Percentiles rank a stretch among this genome's conserved stretches.
Conservation (phyloP, 2,329 filamentous ascomycete species). For the Aciculosporium take region DNA sequence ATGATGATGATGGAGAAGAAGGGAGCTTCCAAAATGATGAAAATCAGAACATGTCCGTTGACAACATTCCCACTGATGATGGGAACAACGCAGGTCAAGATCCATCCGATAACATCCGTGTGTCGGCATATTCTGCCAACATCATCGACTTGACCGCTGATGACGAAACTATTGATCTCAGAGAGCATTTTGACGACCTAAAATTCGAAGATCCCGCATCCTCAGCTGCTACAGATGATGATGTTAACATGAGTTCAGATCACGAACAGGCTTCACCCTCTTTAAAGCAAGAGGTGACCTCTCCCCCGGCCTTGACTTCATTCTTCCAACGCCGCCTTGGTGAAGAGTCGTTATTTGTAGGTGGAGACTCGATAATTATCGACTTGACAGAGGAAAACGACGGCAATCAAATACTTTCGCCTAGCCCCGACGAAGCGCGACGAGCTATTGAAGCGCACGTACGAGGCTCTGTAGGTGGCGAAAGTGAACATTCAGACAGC, state of each 20-base stretch:
- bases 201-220: neutral
- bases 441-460: neutral
- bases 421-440: neutral
- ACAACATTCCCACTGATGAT: too few species aligned
- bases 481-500: neutral
- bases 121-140: neutral
- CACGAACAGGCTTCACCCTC: neutral
- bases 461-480: neutral
- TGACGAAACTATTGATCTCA: neutral
- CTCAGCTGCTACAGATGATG: neutral
- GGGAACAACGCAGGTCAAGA: neutral
- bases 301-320: neutral
- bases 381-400: neutral
- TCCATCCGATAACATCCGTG: neutral
- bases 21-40: neutral
- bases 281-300: neutral
- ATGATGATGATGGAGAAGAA: neutral
- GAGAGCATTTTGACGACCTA: neutral
- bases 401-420: neutral
- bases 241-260: neutral
- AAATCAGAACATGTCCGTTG: neutral
- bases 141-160: neutral
- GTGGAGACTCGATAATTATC: neutral
- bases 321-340: neutral
- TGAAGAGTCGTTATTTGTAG: slow-evolving; percentile 2